phyloP scores from a whole-genome alignment of 2,329 filamentous ascomycete species.

The Elsinoe arachidis region DNA sequence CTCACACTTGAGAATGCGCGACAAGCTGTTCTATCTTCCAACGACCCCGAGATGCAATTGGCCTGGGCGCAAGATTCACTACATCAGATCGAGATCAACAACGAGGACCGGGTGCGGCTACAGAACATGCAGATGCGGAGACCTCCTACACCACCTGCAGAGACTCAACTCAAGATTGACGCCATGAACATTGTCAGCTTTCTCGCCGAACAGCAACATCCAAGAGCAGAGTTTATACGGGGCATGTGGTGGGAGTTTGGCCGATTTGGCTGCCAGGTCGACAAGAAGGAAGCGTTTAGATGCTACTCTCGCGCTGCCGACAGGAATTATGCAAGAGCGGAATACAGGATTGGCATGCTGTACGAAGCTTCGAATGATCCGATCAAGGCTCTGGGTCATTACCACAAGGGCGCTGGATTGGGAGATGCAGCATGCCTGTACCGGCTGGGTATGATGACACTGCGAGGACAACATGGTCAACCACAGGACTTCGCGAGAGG shows the following conservation, averaged over 20 bases:
- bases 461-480: slow-evolving; percentile 89
- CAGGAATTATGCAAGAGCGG: slow-evolving; percentile 75
- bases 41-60: slow-evolving; percentile 92
- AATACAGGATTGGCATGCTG: slow-evolving; percentile 97
- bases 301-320: slow-evolving; percentile 81
- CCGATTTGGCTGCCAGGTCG: slow-evolving; percentile 80
- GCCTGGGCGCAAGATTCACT: slow-evolving; percentile 93
- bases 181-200: slow-evolving; percentile 88
- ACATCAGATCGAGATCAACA: slow-evolving; percentile 75
- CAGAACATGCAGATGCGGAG: slow-evolving; percentile 43
- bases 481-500: slow-evolving; percentile 69
- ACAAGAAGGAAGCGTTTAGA: slow-evolving; percentile 89
- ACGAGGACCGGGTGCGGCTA: slow-evolving; percentile 66
- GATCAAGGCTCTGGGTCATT: slow-evolving; percentile 83
- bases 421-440: slow-evolving; percentile 82
- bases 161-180: slow-evolving; percentile 80
- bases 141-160: slow-evolving; percentile 71
- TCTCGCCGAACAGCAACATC: slow-evolving; percentile 82
- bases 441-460: slow-evolving; percentile 92
- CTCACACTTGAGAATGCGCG: slow-evolving; percentile 78
- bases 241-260: slow-evolving; percentile 98
- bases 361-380: slow-evolving; percentile 93
- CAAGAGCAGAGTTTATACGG: slow-evolving; percentile 86
- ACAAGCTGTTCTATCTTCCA: slow-evolving; percentile 76
- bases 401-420: slow-evolving; percentile 67